A percentile compares a stretch with the other conserved stretches of the same genome.
phyloP scores from a whole-genome alignment of 495 filamentous ascomycete species.

The Penicillium daleae region DNA sequence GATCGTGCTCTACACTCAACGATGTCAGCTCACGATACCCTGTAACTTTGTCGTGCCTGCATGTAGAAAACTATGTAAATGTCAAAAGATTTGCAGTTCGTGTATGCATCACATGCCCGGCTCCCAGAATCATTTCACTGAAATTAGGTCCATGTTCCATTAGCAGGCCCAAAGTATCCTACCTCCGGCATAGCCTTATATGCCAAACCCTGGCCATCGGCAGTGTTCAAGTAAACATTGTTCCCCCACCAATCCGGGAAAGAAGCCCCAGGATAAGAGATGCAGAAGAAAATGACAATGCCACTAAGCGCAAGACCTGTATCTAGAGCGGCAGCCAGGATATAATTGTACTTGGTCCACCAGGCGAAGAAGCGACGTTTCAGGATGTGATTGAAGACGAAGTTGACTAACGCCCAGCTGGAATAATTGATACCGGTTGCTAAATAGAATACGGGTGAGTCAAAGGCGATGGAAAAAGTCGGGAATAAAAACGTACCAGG shows the following conservation, averaged over 20 bases:
- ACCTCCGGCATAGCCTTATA: slow-evolving; percentile 45
- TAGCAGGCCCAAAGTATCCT: slow-evolving; percentile 50
- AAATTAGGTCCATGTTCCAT: slow-evolving; percentile 46
- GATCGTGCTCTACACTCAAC: background rate
- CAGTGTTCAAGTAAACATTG: slow-evolving; percentile 51
- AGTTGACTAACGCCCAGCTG: slow-evolving; percentile 52
- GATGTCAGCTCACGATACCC: no score
- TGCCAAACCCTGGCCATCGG: slow-evolving; percentile 46
- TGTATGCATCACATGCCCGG: background rate
- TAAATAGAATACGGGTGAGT: slow-evolving; percentile 10
- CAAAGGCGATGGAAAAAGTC: background rate
- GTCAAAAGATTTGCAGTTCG: background rate
- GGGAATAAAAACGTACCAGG: slow-evolving; percentile 26
- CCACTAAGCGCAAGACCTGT: slow-evolving; percentile 39
- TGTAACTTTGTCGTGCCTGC: no score
- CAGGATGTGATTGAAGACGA: slow-evolving; percentile 49
- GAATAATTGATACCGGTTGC: slow-evolving; percentile 56
- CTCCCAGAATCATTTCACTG: background rate
- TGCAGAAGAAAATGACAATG: slow-evolving; percentile 41
- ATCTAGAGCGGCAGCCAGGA: slow-evolving; percentile 38
- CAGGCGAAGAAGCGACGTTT: slow-evolving; percentile 44
- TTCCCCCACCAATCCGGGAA: slow-evolving; percentile 49
- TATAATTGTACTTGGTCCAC: slow-evolving; percentile 45
- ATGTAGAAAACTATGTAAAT: no score
- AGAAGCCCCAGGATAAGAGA: slow-evolving; percentile 40